These are phyloP conservation scores for Juglanconis juglandina DNA, from an alignment of 2,329 filamentous ascomycete genomes.

Conservation along the genomic window DNA sequence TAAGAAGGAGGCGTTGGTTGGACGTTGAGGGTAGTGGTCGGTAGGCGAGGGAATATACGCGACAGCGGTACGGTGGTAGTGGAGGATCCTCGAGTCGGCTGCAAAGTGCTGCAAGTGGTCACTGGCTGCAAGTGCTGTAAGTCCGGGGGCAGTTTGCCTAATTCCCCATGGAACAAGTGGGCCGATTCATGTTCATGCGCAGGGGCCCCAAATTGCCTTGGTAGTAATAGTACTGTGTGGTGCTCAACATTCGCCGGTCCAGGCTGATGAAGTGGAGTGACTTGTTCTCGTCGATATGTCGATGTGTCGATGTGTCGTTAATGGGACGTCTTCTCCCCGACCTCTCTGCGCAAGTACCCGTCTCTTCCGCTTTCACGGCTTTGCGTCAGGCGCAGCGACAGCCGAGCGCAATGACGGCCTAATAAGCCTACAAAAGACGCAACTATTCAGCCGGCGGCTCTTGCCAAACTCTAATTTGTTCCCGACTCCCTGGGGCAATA, in stretches of 20 bases:
- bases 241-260: too few relatives aligned
- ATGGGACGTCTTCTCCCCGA: too few relatives aligned
- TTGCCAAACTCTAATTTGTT: not conserved
- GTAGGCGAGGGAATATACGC: conserved; percentile 13
- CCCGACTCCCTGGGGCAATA: not conserved
- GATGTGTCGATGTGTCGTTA: too few relatives aligned
- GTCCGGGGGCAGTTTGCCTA: conserved; percentile 18
- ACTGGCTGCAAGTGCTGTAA: conserved; percentile 10
- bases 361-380: not conserved
- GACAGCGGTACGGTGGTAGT: conserved; percentile 5
- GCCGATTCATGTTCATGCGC: not conserved
- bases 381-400: not conserved
- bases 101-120: not conserved
- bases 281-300: too few relatives aligned
- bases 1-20: conserved; percentile 3
- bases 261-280: too few relatives aligned
- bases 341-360: too few relatives aligned
- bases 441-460: not conserved
- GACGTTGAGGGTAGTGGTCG: not conserved
- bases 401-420: not conserved
- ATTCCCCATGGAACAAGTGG: conserved; percentile 14
- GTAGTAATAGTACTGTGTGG: too few relatives aligned
- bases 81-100: not conserved
- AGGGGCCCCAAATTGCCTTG: not conserved
- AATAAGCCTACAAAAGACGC: not conserved